Evolutionary conservation across 2,329 filamentous ascomycete genomes (phyloP), one percentile per base, ranked within the genome.

Genomic region (Chaetomiaceae sp.): DNA sequence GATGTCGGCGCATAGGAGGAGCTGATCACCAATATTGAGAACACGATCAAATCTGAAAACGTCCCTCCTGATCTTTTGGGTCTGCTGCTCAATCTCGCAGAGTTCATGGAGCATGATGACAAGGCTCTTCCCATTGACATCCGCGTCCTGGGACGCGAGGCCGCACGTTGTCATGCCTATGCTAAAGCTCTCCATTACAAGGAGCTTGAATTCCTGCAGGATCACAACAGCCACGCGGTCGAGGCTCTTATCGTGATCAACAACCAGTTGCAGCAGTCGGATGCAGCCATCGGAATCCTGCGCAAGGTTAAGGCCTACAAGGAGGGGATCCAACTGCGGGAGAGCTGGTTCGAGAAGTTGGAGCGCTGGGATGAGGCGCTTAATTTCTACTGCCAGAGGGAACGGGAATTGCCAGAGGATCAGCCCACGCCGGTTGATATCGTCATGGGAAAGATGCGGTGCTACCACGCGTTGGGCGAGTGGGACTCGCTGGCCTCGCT

Each of bases 81-180:
- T 50, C 84, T 96, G 40, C 74, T 99, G 22, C 79, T 99, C 39
- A 98, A 98, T 60, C 76, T 99, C 41, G 93, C 93, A 18, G 93
- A 99, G 63, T 99, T 98, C 65, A 99, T 99, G 93, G 93, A 99
- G 63, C 93, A 98, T 61, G 94, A 98, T 58, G 93, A 99, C 65
- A 98, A 98, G 66, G 91, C 94, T 12, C 72, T 99, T 42, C 93
- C 93, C 2, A 98, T 99, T 52, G 94, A 99, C 62, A 96, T 99
- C 54, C 78, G 93, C 39, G 89, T 93, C 9, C 76, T 98, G 10
- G 94, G 94, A 26, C 86, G 91, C 62, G 95, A 97, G 64, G 93
- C 93, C 39, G 91, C 87, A 17, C 91, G 94, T 59, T 98, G 94
- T 57, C 93, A 99, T 65, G 94, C 93, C 4, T 98, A 95, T 62